A percentile compares a stretch with the other conserved stretches of the same genome.
Evolutionary conservation across 371 early-diverging fungal genomes (phyloP).

Genomic region (Mucor plumbeus): DNA sequence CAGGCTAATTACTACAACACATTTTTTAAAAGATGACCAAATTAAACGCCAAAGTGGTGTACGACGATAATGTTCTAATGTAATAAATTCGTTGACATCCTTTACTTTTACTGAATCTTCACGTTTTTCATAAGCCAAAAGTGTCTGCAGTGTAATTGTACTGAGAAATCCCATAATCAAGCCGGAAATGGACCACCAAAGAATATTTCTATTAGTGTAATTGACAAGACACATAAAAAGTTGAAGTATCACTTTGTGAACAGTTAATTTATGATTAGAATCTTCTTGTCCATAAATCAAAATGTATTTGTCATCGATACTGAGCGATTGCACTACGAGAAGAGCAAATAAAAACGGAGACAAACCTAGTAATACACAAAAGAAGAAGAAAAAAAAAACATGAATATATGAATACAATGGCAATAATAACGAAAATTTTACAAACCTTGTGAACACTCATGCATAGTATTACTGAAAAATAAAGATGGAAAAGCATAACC

Average conservation of each 20-base stretch:
- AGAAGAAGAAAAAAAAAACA: no score
- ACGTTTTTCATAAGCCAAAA: slow-evolving; percentile 36
- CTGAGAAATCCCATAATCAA: slow-evolving; percentile 55
- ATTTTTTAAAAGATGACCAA: slow-evolving; percentile 39
- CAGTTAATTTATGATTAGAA: slow-evolving; percentile 40
- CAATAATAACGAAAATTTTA: slow-evolving; percentile 10
- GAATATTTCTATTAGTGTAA: slow-evolving; percentile 55
- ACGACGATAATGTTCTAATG: slow-evolving; percentile 37
- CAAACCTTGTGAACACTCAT: slow-evolving; percentile 68
- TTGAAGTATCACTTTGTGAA: slow-evolving; percentile 55
- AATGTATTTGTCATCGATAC: slow-evolving; percentile 60
- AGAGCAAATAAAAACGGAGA: slow-evolving; percentile 64
- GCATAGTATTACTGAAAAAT: slow-evolving; percentile 65
- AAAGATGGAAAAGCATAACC: slow-evolving; percentile 63
- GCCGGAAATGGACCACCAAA: slow-evolving; percentile 70
- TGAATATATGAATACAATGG: not conserved
- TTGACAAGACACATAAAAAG: slow-evolving; percentile 59
- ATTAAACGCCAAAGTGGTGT: slow-evolving; percentile 47
- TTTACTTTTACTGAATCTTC: slow-evolving; percentile 34
- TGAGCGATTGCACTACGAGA: slow-evolving; percentile 60
- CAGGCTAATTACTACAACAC: slow-evolving; percentile 29
- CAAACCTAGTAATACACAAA: slow-evolving; percentile 38
- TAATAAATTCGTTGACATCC: slow-evolving; percentile 40
- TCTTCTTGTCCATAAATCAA: slow-evolving; percentile 47
- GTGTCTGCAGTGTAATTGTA: slow-evolving; percentile 42